These are phyloP conservation scores for Neofusicoccum sp. DNA, from an alignment of 2,329 filamentous ascomycete species.

Conservation along the genomic window DNA sequence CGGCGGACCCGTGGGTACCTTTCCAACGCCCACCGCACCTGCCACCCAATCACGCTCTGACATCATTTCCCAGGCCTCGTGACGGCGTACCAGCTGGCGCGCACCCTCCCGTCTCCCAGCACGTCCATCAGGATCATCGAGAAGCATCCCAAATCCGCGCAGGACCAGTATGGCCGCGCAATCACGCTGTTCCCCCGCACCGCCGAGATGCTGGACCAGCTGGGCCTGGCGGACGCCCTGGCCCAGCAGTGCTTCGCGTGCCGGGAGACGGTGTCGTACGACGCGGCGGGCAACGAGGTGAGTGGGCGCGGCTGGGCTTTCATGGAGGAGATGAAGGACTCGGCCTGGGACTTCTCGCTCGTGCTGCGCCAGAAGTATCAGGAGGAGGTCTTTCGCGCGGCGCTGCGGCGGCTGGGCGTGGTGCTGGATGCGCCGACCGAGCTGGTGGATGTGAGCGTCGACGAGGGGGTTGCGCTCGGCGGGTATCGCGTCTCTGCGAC, in stretches of 20 bases:
- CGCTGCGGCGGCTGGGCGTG: slow-evolving; percentile 38
- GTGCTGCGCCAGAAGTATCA: slow-evolving; percentile 57
- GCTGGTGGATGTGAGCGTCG: slow-evolving; percentile 38
- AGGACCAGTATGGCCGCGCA: slow-evolving; percentile 54
- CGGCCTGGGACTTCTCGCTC: slow-evolving; percentile 52
- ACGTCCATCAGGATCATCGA: slow-evolving; percentile 49
- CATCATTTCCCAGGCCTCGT: slow-evolving; percentile 30
- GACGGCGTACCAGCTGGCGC: slow-evolving; percentile 48
- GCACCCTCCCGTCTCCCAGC: slow-evolving; percentile 40
- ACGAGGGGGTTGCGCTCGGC: background rate
- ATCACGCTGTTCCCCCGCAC: slow-evolving; percentile 55
- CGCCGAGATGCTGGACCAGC: slow-evolving; percentile 53
- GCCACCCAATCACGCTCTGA: background rate
- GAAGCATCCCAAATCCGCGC: slow-evolving; percentile 47
- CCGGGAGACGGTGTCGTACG: slow-evolving; percentile 50
- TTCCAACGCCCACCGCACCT: slow-evolving; percentile 2
- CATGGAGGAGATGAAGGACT: slow-evolving; percentile 54
- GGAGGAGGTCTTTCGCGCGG: slow-evolving; percentile 52
- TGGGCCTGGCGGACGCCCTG: slow-evolving; percentile 50
- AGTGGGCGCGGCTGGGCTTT: slow-evolving; percentile 51
- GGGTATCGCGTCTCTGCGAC: slow-evolving; percentile 28
- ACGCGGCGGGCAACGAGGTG: slow-evolving; percentile 45
- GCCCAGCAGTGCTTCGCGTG: slow-evolving; percentile 55
- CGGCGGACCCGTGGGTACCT: slow-evolving; percentile 47
- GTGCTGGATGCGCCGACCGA: slow-evolving; percentile 37